phyloP scores from a whole-genome alignment of 139 green algal genomes.

The Pseudopediastrum boryanum region DNA sequence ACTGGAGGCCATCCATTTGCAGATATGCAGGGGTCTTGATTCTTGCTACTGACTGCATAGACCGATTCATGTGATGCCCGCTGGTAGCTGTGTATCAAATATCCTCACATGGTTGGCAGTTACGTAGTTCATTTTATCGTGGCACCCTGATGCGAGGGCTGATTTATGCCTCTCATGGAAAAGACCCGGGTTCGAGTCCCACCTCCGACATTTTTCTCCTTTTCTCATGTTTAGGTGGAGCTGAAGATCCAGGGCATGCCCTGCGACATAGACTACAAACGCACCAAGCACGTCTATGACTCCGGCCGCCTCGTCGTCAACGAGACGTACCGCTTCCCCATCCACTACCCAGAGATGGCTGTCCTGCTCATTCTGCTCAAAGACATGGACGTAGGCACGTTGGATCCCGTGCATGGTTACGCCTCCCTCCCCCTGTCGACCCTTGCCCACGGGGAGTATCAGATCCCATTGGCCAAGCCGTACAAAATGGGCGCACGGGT shows the following conservation, averaged over 20 bases:
- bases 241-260: slow-evolving; percentile 25
- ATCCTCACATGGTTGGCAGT: too few species aligned
- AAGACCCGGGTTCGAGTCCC: too few species aligned
- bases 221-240: too few species aligned
- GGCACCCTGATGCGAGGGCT: too few species aligned
- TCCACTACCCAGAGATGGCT: slow-evolving; percentile 22
- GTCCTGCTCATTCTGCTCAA: slow-evolving; percentile 32
- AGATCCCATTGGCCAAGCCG: slow-evolving; percentile 15
- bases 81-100: too few species aligned
- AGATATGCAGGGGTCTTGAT: too few species aligned
- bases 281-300: slow-evolving; percentile 9
- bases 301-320: slow-evolving; percentile 23
- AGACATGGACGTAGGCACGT: background rate
- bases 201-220: too few species aligned
- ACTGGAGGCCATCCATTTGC: too few species aligned
- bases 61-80: too few species aligned
- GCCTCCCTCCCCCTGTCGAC: background rate
- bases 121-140: too few species aligned
- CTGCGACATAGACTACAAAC: background rate
- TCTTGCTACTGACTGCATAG: too few species aligned
- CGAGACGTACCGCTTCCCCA: background rate
- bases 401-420: slow-evolving; percentile 3
- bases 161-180: too few species aligned
- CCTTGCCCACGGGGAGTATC: slow-evolving; percentile 8
- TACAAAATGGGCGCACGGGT: background rate